phyloP scores from a whole-genome alignment of 2,329 filamentous ascomycete species.

The Penicillium occitanis region DNA sequence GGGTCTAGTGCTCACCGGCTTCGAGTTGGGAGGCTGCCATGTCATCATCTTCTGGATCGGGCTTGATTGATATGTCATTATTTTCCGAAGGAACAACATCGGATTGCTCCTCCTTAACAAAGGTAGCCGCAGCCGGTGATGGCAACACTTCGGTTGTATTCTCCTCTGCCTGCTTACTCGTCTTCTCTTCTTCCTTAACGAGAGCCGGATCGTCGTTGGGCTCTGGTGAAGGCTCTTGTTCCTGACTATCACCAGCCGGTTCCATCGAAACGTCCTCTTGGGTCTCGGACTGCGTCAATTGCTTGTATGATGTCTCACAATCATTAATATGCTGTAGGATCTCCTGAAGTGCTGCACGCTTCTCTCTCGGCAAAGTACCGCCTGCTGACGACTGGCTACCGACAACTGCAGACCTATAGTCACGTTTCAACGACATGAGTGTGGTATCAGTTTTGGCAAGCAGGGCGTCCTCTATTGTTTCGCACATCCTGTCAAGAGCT shows the following conservation, averaged over 20 bases:
- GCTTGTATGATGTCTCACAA: constrained; percentile 9
- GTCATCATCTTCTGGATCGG: not conserved
- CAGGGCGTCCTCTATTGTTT: not conserved
- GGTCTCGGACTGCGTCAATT: not conserved
- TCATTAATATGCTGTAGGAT: constrained; percentile 5
- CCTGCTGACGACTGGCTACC: not conserved
- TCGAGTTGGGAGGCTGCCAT: not conserved
- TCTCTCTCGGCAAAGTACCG: constrained; percentile 3
- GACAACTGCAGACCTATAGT: constrained; percentile 13
- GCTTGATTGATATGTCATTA: not conserved
- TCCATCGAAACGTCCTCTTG: not conserved
- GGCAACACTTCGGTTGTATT: not conserved
- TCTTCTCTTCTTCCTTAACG: not conserved
- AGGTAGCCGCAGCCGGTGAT: not conserved
- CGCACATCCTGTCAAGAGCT: constrained; percentile 5
- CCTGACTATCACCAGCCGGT: not conserved
- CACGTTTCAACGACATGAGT: constrained; percentile 12
- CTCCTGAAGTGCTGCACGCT: not conserved
- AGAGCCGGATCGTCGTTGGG: not conserved
- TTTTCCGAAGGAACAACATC: not conserved
- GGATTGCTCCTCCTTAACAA: not conserved
- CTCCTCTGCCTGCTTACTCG: not conserved
- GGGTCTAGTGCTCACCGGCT: not conserved
- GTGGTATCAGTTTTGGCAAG: not conserved
- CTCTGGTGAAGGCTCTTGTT: not conserved